Evolutionary conservation across 129 eudicot genomes (phyloP).

Genomic region (Helichrysum umbraculigerum): DNA sequence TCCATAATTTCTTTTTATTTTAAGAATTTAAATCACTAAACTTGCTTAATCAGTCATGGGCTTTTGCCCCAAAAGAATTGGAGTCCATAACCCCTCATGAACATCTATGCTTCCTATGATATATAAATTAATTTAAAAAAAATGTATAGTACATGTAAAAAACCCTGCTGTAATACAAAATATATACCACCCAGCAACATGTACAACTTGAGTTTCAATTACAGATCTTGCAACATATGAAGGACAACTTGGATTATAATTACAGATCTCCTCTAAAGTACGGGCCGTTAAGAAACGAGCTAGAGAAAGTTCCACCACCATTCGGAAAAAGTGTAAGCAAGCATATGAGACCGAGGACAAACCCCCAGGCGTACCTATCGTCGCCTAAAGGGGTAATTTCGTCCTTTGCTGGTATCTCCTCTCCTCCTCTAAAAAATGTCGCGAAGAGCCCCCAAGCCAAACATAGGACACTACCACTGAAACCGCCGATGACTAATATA

Average conservation of each 20-base stretch:
- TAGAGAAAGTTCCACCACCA: constrained; percentile 89
- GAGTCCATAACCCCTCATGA: no score
- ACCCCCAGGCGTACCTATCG: constrained; percentile 85
- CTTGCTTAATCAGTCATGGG: no score
- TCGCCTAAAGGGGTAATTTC: constrained; percentile 92
- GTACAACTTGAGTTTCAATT: background rate
- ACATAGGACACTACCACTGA: constrained; percentile 86
- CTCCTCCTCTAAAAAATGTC: constrained; percentile 91
- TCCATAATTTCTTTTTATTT: no score
- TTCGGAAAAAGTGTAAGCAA: constrained; percentile 92
- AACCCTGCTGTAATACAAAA: background rate
- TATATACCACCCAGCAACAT: no score
- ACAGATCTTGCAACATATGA: constrained; percentile 36
- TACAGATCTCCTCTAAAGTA: constrained; percentile 77
- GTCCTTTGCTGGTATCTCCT: constrained; percentile 88
- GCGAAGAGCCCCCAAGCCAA: constrained; percentile 95
- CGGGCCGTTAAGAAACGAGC: constrained; percentile 69
- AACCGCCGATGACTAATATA: constrained; percentile 75
- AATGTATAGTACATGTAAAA: no score
- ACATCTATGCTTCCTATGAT: no score
- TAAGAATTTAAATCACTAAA: no score
- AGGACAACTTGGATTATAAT: background rate
- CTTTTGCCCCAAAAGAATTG: no score
- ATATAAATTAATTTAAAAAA: no score
- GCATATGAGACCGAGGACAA: constrained; percentile 75